Conservation (phyloP, 345 rosid genomes). For the Odontarrhena argentea region DNA sequence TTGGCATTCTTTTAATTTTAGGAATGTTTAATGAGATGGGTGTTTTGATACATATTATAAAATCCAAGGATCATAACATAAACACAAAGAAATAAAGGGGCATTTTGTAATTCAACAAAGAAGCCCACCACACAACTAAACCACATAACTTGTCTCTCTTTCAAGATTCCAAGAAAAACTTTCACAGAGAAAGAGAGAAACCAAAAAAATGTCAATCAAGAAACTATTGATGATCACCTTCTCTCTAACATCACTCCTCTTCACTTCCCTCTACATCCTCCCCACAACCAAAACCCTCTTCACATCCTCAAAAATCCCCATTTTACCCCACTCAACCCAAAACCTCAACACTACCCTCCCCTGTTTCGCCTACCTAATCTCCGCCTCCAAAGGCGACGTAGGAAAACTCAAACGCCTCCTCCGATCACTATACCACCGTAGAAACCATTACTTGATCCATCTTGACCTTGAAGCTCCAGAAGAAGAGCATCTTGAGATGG, state of each 20-base stretch:
- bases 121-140: conserved; percentile 9
- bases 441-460: conserved; percentile 78
- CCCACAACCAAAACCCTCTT: conserved; percentile 47
- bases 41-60: neutral
- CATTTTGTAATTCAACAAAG: conserved; percentile 19
- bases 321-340: conserved; percentile 37
- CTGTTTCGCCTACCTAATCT: conserved; percentile 81
- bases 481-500: conserved; percentile 61
- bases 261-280: conserved; percentile 57
- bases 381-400: conserved; percentile 77
- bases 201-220: conserved; percentile 31
- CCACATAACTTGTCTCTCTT: conserved; percentile 19
- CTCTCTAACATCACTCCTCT: conserved; percentile 54
- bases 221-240: conserved; percentile 58
- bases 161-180: conserved; percentile 20
- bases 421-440: conserved; percentile 75
- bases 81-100: conserved; percentile 9
- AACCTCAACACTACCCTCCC: conserved; percentile 52
- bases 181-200: conserved; percentile 31
- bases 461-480: conserved; percentile 63
- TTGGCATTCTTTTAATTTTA: neutral
- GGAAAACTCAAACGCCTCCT: conserved; percentile 60
- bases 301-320: conserved; percentile 44
- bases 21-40: neutral
- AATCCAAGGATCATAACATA: conserved; percentile 13